Evolutionary conservation across 345 rosid genomes (phyloP).

Genomic region (Brassica incana): DNA sequence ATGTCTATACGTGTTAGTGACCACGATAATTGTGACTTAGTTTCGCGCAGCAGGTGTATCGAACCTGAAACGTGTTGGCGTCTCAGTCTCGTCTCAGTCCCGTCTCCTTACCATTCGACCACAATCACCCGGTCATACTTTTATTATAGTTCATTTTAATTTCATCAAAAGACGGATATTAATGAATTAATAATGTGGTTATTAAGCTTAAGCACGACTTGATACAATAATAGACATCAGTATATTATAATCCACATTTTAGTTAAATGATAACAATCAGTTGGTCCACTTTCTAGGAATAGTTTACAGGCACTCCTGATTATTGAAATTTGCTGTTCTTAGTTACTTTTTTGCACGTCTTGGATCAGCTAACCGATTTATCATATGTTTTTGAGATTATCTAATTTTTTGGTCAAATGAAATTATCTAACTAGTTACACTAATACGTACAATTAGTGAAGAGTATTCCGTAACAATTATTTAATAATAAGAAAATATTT

Average conservation of each 20-base stretch:
- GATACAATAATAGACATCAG: not conserved
- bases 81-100: too few relatives aligned
- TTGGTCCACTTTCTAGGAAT: not conserved
- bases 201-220: conserved; percentile 14
- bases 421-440: not conserved
- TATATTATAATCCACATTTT: not conserved
- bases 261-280: not conserved
- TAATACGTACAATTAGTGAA: not conserved
- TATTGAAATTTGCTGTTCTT: not conserved
- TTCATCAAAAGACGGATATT: not conserved
- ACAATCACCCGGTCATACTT: not conserved
- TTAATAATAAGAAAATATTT: not conserved
- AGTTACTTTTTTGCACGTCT: conserved; percentile 12
- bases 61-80: too few relatives aligned
- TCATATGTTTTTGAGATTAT: not conserved
- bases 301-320: not conserved
- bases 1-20: too few relatives aligned
- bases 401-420: not conserved
- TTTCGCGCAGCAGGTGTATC: too few relatives aligned
- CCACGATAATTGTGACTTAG: too few relatives aligned
- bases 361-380: not conserved
- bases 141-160: not conserved
- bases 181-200: not conserved
- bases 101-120: too few relatives aligned
- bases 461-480: not conserved